Base-by-base conservation (phyloP, 106 monocot species). In the Dendrobium nobile region DNA sequence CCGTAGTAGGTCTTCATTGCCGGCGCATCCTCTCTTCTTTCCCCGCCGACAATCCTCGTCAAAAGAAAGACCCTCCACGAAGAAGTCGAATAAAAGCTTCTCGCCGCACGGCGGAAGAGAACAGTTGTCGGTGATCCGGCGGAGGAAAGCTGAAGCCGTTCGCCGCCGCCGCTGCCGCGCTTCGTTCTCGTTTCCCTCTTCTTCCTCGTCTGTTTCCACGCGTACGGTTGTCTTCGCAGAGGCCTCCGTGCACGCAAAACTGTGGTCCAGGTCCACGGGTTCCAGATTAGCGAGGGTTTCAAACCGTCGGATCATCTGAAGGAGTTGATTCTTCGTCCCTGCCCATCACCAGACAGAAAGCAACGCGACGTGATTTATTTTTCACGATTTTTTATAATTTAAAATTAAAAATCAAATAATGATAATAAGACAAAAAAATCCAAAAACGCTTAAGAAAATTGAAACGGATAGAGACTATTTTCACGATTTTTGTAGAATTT, bases 291-390 rank as follows among this genome's bases (percentile, higher is more conserved):
- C 81, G 43, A 89, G 74, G 47, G 78, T 84, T n/a, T 89, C 91
- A 75, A 91, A 87, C 84, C 86, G 85, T 82, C 82, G 56, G 78
- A 89, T 88, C 82, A 85, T 89, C 48, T 87, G 84, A 44, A 91
- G 82, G 16, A 86, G 85, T 79, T 88, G 86, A 54, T 79, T 55
- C 77, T 80, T 87, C 16, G 87, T 80, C 48, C 88, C 93, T 94
- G 86, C 75, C 37, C 37, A 72, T 40, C 72, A 72, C 37, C 72
- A 33, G 72, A 28, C 33, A 72, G 72, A 72, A 33, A 40, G 72
- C 37, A 72, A 72, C 37, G 37, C 11, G 16, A 11, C 72, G 15
- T 10, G 10, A 16, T 15, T 68, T 28, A 40, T 40, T 72, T 26
- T 26, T 72, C 28, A 26, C 72, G 1, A 3, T 51, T 51, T 51